Evolutionary conservation across 2,329 filamentous ascomycete genomes (phyloP).

Genomic region (Penicillium frequentans): DNA sequence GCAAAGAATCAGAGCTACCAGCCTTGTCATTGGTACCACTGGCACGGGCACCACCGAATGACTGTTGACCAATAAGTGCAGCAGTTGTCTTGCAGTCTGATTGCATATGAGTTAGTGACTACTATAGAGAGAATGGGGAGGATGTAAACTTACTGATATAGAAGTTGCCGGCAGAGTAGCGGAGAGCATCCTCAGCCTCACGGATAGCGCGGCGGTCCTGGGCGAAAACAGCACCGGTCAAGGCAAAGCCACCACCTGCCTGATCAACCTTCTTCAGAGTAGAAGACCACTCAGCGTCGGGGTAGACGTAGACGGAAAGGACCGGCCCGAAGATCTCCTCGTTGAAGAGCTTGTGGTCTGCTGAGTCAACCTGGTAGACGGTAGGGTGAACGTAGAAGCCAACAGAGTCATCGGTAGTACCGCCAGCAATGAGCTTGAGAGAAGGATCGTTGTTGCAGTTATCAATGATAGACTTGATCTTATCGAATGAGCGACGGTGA

Average conservation of each 20-base stretch:
- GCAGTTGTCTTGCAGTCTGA: slow-evolving; percentile 56
- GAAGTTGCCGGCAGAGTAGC: slow-evolving; percentile 42
- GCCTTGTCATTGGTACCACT: slow-evolving; percentile 74
- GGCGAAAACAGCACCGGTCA: slow-evolving; percentile 43
- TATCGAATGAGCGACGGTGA: slow-evolving; percentile 74
- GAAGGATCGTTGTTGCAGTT: slow-evolving; percentile 70
- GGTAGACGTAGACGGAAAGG: slow-evolving; percentile 71
- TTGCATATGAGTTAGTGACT: background rate
- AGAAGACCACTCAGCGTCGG: slow-evolving; percentile 64
- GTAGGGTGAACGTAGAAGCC: slow-evolving; percentile 82
- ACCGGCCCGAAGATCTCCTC: slow-evolving; percentile 81
- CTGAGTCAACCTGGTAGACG: slow-evolving; percentile 70
- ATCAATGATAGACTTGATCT: slow-evolving; percentile 72
- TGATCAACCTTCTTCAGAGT: slow-evolving; percentile 50
- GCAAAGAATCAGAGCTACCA: slow-evolving; percentile 60
- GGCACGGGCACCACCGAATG: slow-evolving; percentile 68
- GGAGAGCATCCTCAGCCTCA: slow-evolving; percentile 37
- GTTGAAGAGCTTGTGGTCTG: slow-evolving; percentile 68
- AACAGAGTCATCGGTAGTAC: slow-evolving; percentile 70
- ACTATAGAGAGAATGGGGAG: background rate
- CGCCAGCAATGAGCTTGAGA: slow-evolving; percentile 70
- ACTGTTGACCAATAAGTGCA: slow-evolving; percentile 71
- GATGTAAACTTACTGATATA: slow-evolving; percentile 37
- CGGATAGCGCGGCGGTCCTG: slow-evolving; percentile 37
- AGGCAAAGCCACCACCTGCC: slow-evolving; percentile 34